phyloP scores from a whole-genome alignment of 495 filamentous ascomycete species.

The Penicillium parvum region DNA sequence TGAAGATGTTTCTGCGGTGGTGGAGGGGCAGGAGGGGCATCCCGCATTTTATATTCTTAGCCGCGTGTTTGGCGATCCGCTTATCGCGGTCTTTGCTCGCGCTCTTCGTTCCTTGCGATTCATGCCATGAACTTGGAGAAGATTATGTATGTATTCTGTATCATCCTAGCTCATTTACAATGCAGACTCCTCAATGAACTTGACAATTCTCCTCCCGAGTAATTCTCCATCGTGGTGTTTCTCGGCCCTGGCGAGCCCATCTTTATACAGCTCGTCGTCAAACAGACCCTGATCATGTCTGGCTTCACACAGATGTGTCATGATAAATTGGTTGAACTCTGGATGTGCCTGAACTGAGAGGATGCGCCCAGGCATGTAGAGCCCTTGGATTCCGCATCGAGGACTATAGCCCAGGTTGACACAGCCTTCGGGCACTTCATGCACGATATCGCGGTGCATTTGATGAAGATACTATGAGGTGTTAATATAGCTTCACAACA shows the following conservation, averaged over 20 bases:
- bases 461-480: slow-evolving; percentile 62
- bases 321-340: slow-evolving; percentile 73
- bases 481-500: not conserved
- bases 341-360: slow-evolving; percentile 86
- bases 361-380: slow-evolving; percentile 57
- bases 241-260: slow-evolving; percentile 56
- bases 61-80: too few species aligned
- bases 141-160: not conserved
- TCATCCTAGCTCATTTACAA: not conserved
- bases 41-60: slow-evolving; percentile 17
- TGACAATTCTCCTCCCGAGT: slow-evolving; percentile 60
- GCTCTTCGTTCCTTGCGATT: not conserved
- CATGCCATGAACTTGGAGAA: not conserved
- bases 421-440: slow-evolving; percentile 56
- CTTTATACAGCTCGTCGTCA: slow-evolving; percentile 53
- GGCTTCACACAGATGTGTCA: slow-evolving; percentile 56
- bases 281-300: slow-evolving; percentile 62
- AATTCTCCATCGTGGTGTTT: slow-evolving; percentile 67
- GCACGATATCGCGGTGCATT: slow-evolving; percentile 82
- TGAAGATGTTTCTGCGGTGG: not conserved
- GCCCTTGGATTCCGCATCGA: slow-evolving; percentile 67
- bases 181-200: slow-evolving; percentile 55
- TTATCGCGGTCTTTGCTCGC: slow-evolving; percentile 14
- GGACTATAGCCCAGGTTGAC: slow-evolving; percentile 59
- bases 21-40: slow-evolving; percentile 8